phyloP scores from a whole-genome alignment of 108 stramenopile genomes.

The Cyclotella cryptica region DNA sequence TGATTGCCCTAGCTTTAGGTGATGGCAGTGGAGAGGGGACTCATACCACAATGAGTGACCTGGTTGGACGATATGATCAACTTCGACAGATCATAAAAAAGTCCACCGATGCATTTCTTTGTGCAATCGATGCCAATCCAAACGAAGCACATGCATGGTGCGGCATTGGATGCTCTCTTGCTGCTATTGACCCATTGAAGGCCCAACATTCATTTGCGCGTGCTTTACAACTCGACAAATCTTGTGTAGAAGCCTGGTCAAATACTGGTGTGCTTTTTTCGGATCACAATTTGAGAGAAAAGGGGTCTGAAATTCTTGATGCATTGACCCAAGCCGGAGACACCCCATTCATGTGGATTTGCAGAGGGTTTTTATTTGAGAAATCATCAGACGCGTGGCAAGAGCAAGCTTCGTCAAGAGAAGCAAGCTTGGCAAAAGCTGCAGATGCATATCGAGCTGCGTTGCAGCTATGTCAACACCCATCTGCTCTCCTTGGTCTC shows the following conservation, averaged over 20 bases:
- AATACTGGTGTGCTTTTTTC: constrained; percentile 77
- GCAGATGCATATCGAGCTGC: constrained; percentile 76
- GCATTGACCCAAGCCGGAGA: constrained; percentile 74
- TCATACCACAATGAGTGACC: constrained; percentile 31
- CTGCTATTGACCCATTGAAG: constrained; percentile 56
- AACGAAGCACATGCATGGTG: constrained; percentile 68
- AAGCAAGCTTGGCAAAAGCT: constrained; percentile 50
- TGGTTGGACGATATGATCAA: constrained; percentile 35
- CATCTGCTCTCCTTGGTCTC: constrained; percentile 64
- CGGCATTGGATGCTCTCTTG: constrained; percentile 70
- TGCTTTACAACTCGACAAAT: constrained; percentile 64
- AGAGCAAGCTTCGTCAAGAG: constrained; percentile 12
- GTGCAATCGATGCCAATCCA: constrained; percentile 53
- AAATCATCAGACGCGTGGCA: constrained; percentile 46
- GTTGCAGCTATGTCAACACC: constrained; percentile 65
- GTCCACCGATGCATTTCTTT: constrained; percentile 40
- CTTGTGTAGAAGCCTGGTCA: constrained; percentile 65
- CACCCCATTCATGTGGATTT: constrained; percentile 85
- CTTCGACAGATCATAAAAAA: constrained; percentile 30
- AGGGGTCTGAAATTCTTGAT: constrained; percentile 58
- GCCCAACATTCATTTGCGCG: constrained; percentile 79
- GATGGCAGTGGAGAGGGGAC: constrained; percentile 38
- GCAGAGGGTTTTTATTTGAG: constrained; percentile 73
- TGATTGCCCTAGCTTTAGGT: constrained; percentile 31
- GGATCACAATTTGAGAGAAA: constrained; percentile 31